A percentile compares a stretch with the other conserved stretches of the same genome.
These are phyloP conservation scores for Coccomyxa sp. DNA, from an alignment of 139 green algal species.

Conservation along the genomic window DNA sequence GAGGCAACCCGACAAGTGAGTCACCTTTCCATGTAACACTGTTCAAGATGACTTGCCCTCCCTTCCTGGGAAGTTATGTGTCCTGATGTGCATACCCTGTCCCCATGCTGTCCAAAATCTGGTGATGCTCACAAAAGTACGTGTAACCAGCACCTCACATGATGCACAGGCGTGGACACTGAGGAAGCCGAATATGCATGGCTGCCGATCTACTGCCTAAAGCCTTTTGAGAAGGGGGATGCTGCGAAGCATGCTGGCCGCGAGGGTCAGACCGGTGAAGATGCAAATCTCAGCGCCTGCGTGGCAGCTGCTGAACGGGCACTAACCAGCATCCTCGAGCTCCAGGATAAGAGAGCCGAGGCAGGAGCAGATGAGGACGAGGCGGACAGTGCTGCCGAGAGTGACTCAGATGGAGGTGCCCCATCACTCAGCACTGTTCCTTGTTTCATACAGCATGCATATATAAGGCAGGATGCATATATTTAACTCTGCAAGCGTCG, in stretches of 20 bases:
- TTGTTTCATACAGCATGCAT: background rate
- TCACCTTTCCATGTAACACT: background rate
- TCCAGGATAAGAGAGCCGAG: background rate
- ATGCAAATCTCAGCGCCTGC: slow-evolving; percentile 36
- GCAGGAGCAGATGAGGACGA: background rate
- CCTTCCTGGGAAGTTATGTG: too few species aligned
- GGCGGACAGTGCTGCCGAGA: slow-evolving; percentile 23
- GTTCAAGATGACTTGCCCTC: background rate
- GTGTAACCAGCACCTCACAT: background rate
- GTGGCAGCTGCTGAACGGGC: slow-evolving; percentile 54
- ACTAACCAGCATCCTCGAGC: background rate
- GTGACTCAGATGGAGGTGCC: slow-evolving; percentile 70
- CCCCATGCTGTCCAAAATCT: background rate
- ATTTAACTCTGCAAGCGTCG: background rate
- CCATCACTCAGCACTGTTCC: background rate
- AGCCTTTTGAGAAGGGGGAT: slow-evolving; percentile 63
- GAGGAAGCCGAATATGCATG: slow-evolving; percentile 91
- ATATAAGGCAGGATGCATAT: background rate
- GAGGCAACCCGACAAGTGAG: slow-evolving; percentile 17
- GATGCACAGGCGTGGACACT: slow-evolving; percentile 16
- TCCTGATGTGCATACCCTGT: background rate
- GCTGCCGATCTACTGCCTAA: slow-evolving; percentile 71
- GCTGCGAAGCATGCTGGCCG: slow-evolving; percentile 6
- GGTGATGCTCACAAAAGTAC: too few species aligned
- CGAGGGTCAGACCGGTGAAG: slow-evolving; percentile 6